Base-by-base conservation (phyloP, 305 asterid species). In the Solanum aculeatissimum region DNA sequence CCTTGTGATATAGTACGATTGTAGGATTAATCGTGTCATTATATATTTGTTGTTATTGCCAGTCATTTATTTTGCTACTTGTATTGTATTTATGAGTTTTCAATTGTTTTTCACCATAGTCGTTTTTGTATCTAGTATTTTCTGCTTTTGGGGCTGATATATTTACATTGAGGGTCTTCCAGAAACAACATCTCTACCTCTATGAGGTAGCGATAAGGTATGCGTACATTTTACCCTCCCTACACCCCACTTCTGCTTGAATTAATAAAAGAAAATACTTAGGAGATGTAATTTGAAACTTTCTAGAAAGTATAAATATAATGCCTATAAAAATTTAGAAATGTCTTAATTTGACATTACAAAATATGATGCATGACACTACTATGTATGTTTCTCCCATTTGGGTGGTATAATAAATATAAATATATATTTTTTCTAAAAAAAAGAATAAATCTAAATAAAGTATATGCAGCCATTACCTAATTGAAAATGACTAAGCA, bases 401-500 rank as follows among this genome's bases (percentile, higher is more conserved):
- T 49, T 75, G 60, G 62, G 81, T 75, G 81, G 62, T 25, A 75
- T 3, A 49, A 47, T 47, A 45, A 72, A 74, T 74, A 47, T 21
- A 42, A 43, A 42, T 70, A 40, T 40, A 69, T 43, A 29, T 32
- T 35, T 35, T 35, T 35, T 5, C 40, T 29, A 25, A 74, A 4
- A 74, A 14, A 23, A 43, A 71, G 55, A 43, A 40, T 29, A n/a
- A 23, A 72, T 72, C 80, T 72, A 13, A n/a, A 45, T 74, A 23
- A 15, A 75, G 45, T 27, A 7, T 49, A 25, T 75, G 82, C 82
- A 63, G 45, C 45, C 82, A 75, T 75, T 75, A 27, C 63, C 45
- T 49, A 80, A 35, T 57, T 80, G 71, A 80, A 80, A 80, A 80
- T 80, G 68, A 80, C 83, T 19, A 80, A 80, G 21, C 54, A 55